Conservation (phyloP, 148 eudicot genomes). For the Diospyros kaki region DNA sequence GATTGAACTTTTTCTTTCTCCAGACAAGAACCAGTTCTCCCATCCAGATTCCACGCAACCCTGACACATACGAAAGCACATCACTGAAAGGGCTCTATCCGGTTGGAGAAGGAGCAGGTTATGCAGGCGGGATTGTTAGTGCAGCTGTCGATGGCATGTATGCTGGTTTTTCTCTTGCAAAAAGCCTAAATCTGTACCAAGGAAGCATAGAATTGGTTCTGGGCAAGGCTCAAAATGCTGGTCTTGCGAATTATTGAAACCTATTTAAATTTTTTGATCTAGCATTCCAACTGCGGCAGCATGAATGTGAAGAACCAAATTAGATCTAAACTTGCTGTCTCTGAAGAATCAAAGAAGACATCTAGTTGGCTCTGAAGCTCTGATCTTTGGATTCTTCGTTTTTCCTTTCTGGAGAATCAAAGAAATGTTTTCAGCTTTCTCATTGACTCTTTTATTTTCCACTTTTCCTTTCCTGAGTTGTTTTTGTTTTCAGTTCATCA, state of each 20-base stretch:
- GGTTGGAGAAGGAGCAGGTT: conserved; percentile 96
- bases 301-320: background rate
- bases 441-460: too few species aligned
- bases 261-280: background rate
- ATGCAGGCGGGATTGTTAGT: conserved; percentile 94
- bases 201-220: conserved; percentile 49
- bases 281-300: background rate
- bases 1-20: background rate
- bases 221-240: conserved; percentile 71
- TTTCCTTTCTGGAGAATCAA: too few species aligned
- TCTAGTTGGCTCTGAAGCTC: too few species aligned
- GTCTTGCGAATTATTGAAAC: conserved; percentile 48
- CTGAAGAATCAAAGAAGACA: too few species aligned
- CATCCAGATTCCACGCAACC: conserved; percentile 59
- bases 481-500: too few species aligned
- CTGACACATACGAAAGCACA: conserved; percentile 76
- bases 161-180: conserved; percentile 88
- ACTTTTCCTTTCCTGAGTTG: too few species aligned
- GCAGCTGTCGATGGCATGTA: conserved; percentile 98
- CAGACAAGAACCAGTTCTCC: conserved; percentile 99
- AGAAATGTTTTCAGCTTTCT: too few species aligned
- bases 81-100: conserved; percentile 89
- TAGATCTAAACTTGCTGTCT: background rate
- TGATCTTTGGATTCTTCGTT: too few species aligned
- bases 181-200: conserved; percentile 55